Conservation (phyloP, 78 protist species). For the Cavenderia fasciculata region DNA sequence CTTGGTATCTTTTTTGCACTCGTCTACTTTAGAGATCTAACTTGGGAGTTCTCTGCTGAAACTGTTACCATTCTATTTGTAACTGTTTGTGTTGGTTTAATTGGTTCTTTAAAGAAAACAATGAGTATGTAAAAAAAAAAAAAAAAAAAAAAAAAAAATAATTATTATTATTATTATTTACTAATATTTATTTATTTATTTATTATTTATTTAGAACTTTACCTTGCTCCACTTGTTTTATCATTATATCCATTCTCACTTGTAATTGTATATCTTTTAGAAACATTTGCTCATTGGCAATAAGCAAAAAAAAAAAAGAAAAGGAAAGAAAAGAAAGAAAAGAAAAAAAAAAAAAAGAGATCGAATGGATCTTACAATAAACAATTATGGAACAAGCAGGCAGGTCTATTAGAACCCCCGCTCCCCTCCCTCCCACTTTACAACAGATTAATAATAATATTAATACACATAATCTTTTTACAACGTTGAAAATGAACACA, state of each 20-base stretch:
- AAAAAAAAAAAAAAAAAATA: too few relatives aligned
- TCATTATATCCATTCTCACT: constrained; percentile 79
- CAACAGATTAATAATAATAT: too few relatives aligned
- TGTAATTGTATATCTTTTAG: constrained; percentile 66
- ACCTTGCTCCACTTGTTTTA: constrained; percentile 23
- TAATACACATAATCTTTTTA: too few relatives aligned
- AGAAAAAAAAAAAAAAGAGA: too few relatives aligned
- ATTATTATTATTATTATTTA: too few relatives aligned
- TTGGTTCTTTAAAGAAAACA: constrained; percentile 44
- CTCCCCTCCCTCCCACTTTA: too few relatives aligned
- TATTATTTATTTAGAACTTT: not conserved
- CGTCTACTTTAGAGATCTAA: constrained; percentile 62
- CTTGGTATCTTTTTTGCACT: constrained; percentile 77
- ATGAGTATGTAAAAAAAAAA: constrained; percentile 41
- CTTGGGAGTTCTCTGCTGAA: constrained; percentile 91
- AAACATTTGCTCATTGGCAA: constrained; percentile 68
- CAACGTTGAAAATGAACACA: too few relatives aligned
- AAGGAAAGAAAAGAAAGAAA: too few relatives aligned
- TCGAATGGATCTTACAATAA: too few relatives aligned
- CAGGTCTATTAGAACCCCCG: too few relatives aligned
- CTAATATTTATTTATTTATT: too few relatives aligned
- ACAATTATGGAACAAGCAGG: too few relatives aligned
- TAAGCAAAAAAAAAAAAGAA: constrained; percentile 13
- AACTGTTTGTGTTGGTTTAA: constrained; percentile 12
- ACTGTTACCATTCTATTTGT: constrained; percentile 68